These are phyloP conservation scores for Agrocybe praecox DNA, from an alignment of 768 basidiomycete genomes.

Conservation along the genomic window DNA sequence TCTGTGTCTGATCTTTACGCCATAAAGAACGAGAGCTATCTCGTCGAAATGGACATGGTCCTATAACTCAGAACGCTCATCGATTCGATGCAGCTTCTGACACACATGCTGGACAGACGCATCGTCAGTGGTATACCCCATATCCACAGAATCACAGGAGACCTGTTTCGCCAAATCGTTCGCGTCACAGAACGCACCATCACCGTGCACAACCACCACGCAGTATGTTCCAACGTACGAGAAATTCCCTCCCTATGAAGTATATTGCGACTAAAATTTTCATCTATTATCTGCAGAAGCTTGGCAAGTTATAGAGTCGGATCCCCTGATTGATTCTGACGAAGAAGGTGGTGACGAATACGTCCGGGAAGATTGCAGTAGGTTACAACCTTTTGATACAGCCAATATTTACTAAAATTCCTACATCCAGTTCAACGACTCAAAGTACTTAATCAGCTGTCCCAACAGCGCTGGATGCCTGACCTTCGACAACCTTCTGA, in stretches of 20 bases:
- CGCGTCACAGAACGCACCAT: slow-evolving; percentile 16
- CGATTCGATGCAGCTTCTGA: slow-evolving; percentile 10
- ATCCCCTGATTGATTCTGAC: slow-evolving; percentile 78
- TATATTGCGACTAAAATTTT: neutral
- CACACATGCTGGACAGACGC: slow-evolving; percentile 4
- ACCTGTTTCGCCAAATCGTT: neutral
- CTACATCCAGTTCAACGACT: slow-evolving; percentile 55
- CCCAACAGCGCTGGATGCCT: slow-evolving; percentile 30
- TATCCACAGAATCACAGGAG: slow-evolving; percentile 23
- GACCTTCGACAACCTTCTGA: slow-evolving; percentile 12
- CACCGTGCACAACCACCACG: slow-evolving; percentile 32
- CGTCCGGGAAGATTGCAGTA: slow-evolving; percentile 67
- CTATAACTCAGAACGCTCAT: neutral
- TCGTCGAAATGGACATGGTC: slow-evolving; percentile 1
- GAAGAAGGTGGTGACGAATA: slow-evolving; percentile 71
- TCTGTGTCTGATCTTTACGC: neutral
- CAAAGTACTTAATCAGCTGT: slow-evolving; percentile 58
- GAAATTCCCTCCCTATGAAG: neutral
- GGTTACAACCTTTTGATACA: slow-evolving; percentile 17
- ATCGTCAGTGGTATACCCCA: slow-evolving; percentile 38
- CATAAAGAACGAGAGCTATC: slow-evolving; percentile 12
- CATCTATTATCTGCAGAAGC: slow-evolving; percentile 51
- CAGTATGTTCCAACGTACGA: slow-evolving; percentile 71
- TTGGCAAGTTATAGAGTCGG: slow-evolving; percentile 69
- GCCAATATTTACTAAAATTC: neutral